Conservation (phyloP, 2,329 filamentous ascomycete species). For the Plenodomus tracheiphilus region DNA sequence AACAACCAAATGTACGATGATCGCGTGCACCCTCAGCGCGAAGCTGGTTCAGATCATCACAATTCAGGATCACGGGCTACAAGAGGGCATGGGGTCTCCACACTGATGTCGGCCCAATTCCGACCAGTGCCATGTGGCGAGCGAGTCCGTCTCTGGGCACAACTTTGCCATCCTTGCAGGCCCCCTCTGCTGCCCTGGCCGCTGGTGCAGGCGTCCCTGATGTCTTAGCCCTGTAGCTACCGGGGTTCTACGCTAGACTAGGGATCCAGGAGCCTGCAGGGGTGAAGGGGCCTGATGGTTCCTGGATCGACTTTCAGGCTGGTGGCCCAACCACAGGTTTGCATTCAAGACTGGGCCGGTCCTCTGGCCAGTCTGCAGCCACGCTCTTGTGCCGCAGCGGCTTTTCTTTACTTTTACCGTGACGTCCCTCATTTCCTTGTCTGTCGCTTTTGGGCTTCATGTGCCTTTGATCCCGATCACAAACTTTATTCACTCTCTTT, state of each 20-base stretch:
- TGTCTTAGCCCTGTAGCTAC: conserved; percentile 24
- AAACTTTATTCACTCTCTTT: conserved; percentile 25
- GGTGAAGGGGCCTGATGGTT: conserved; percentile 22
- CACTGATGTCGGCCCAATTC: not conserved
- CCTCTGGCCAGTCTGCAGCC: conserved; percentile 25
- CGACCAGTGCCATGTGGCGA: conserved; percentile 22
- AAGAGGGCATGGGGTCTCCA: not conserved
- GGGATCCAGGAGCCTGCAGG: conserved; percentile 28
- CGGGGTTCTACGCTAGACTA: conserved; percentile 25
- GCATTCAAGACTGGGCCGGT: conserved; percentile 26
- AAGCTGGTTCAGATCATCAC: conserved; percentile 8
- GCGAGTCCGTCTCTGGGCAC: conserved; percentile 32
- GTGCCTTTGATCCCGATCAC: conserved; percentile 27
- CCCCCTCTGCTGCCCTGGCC: conserved; percentile 26
- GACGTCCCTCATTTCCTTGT: conserved; percentile 26
- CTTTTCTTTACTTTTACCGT: conserved; percentile 28
- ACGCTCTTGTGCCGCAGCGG: conserved; percentile 30
- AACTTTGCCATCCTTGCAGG: conserved; percentile 17
- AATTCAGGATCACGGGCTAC: conserved; percentile 20
- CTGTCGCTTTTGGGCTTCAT: conserved; percentile 24
- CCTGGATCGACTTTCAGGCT: conserved; percentile 33
- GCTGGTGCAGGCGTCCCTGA: conserved; percentile 23
- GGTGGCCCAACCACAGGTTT: conserved; percentile 36
- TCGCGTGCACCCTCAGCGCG: conserved; percentile 1
- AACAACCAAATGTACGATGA: not conserved